Conservation (phyloP, 352 stramenopile genomes). For the Phytopythium delawarense region DNA sequence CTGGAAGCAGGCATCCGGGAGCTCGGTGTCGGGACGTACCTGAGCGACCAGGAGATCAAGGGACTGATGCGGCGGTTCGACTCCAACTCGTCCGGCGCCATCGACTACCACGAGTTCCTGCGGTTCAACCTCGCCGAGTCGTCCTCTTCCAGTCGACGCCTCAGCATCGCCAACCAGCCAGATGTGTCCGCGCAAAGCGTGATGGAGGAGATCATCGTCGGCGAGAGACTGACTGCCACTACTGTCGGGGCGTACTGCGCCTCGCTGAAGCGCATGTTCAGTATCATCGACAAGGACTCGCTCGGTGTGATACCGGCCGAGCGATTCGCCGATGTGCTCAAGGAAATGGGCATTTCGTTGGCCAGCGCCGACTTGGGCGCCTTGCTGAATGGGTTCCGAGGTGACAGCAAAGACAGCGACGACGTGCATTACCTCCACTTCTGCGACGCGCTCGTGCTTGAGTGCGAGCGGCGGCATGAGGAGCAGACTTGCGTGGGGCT, state of each 20-base stretch:
- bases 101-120: slow-evolving; percentile 73
- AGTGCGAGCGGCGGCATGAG: slow-evolving; percentile 36
- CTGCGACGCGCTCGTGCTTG: slow-evolving; percentile 45
- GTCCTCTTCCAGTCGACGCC: slow-evolving; percentile 37
- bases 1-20: slow-evolving; percentile 68
- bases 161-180: slow-evolving; percentile 18
- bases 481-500: slow-evolving; percentile 13
- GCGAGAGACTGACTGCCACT: slow-evolving; percentile 39
- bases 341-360: slow-evolving; percentile 55
- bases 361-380: slow-evolving; percentile 32
- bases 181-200: slow-evolving; percentile 35
- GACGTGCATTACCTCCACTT: slow-evolving; percentile 54
- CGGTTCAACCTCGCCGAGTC: slow-evolving; percentile 71
- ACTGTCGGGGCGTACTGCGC: slow-evolving; percentile 49
- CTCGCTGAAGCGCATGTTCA: slow-evolving; percentile 77
- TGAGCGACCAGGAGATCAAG: slow-evolving; percentile 75
- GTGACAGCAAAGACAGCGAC: slow-evolving; percentile 15
- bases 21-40: slow-evolving; percentile 67
- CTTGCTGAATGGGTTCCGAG: slow-evolving; percentile 39
- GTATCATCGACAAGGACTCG: slow-evolving; percentile 73
- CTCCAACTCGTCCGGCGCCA: slow-evolving; percentile 55
- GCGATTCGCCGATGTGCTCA: slow-evolving; percentile 54
- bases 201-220: slow-evolving; percentile 40
- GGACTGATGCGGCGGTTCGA: slow-evolving; percentile 78
- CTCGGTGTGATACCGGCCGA: slow-evolving; percentile 37